These are phyloP conservation scores for Zymoseptoria brevis DNA, from an alignment of 2,329 filamentous ascomycete genomes.

Conservation along the genomic window DNA sequence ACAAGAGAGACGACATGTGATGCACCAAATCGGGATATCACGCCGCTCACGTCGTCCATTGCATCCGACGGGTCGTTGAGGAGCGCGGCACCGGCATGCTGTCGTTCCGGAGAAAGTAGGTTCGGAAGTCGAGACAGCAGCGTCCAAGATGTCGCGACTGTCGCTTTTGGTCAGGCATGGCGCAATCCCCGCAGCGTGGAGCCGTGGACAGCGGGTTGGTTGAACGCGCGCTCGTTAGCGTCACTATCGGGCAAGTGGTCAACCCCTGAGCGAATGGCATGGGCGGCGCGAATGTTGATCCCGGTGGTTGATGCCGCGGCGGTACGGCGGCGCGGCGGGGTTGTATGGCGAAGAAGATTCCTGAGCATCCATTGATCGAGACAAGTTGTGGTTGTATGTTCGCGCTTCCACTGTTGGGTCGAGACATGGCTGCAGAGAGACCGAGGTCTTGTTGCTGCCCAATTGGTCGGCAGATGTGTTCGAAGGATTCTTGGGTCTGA, in stretches of 20 bases:
- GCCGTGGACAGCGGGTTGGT: not conserved
- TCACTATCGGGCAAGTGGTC: not conserved
- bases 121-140: not conserved
- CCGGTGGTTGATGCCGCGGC: not conserved
- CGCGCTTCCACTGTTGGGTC: not conserved
- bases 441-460: not conserved
- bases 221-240: not conserved
- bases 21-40: not conserved
- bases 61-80: not conserved
- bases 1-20: not conserved
- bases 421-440: not conserved
- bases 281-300: not conserved
- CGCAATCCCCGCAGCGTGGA: not conserved
- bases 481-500: not conserved
- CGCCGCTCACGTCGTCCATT: not conserved
- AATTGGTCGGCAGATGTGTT: not conserved
- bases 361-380: not conserved
- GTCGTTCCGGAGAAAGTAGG: not conserved
- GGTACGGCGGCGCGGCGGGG: not conserved
- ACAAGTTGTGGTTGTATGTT: not conserved
- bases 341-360: not conserved
- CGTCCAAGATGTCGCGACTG: not conserved
- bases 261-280: not conserved
- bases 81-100: not conserved
- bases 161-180: not conserved